Evolutionary conservation across 257 asterid species (phyloP).

Genomic region (Lavandula angustifolia): DNA sequence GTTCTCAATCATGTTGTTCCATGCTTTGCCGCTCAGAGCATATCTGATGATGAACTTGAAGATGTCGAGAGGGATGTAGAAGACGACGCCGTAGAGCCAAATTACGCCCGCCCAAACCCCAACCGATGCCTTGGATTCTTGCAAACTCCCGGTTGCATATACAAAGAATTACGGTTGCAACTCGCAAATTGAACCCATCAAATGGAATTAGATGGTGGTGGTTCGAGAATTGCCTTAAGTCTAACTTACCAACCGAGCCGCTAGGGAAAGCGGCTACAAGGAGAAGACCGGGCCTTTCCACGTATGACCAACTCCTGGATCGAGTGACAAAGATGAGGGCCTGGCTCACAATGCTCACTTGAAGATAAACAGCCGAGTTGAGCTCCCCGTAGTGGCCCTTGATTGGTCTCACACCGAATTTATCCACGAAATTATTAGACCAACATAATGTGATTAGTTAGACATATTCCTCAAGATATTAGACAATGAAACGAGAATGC

Average conservation of each 20-base stretch:
- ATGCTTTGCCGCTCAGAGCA: slow-evolving; percentile 53
- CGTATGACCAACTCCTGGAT: slow-evolving; percentile 56
- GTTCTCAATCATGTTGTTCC: slow-evolving; percentile 49
- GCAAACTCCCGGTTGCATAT: slow-evolving; percentile 61
- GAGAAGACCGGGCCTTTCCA: slow-evolving; percentile 59
- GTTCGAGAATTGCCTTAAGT: not conserved
- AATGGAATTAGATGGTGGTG: too few relatives aligned
- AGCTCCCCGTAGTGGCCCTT: slow-evolving; percentile 40
- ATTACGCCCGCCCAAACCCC: slow-evolving; percentile 70
- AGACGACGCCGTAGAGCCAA: slow-evolving; percentile 53
- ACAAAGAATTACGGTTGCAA: slow-evolving; percentile 54
- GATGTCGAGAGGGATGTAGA: slow-evolving; percentile 51
- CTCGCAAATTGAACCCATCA: slow-evolving; percentile 26
- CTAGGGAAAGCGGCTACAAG: slow-evolving; percentile 46
- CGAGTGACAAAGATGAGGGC: slow-evolving; percentile 67
- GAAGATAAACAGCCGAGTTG: slow-evolving; percentile 57
- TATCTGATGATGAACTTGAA: slow-evolving; percentile 50
- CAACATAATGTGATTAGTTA: not conserved
- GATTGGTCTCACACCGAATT: slow-evolving; percentile 47
- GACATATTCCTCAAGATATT: too few relatives aligned
- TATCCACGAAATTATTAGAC: slow-evolving; percentile 40
- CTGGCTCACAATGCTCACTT: slow-evolving; percentile 65
- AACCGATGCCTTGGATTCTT: slow-evolving; percentile 46
- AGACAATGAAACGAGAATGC: too few relatives aligned
- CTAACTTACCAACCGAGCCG: slow-evolving; percentile 49